These are phyloP conservation scores for Aspergillus novoparasiticus DNA, from an alignment of 2,329 filamentous ascomycete species.

Conservation along the genomic window DNA sequence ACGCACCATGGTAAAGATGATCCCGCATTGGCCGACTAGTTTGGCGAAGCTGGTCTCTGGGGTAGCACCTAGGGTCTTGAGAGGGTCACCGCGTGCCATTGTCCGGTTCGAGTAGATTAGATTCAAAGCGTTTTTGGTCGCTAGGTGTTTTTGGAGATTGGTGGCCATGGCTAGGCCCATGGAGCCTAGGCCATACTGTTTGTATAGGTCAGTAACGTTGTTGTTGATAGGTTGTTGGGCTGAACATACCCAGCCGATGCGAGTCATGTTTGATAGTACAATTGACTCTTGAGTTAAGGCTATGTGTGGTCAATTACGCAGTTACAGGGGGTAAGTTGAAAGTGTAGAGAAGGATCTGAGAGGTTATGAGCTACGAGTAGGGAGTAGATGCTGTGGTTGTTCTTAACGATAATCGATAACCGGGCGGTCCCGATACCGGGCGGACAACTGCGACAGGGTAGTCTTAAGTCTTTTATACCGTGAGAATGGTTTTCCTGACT, in stretches of 20 bases:
- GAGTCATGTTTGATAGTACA: constrained; percentile 26
- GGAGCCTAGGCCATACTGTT: constrained; percentile 46
- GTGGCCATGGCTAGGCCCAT: constrained; percentile 50
- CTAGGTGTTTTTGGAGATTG: constrained; percentile 46
- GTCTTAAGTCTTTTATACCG: background rate
- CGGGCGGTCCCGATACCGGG: constrained; percentile 25
- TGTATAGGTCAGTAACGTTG: constrained; percentile 6
- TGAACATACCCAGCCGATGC: constrained; percentile 39
- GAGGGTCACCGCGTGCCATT: constrained; percentile 39
- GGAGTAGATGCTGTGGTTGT: background rate
- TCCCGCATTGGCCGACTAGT: constrained; percentile 38
- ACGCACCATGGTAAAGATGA: constrained; percentile 44
- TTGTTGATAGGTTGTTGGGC: background rate
- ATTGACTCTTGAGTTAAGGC: background rate
- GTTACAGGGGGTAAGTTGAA: background rate
- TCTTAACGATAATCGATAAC: constrained; percentile 11
- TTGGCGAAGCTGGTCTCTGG: constrained; percentile 37
- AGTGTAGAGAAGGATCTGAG: background rate
- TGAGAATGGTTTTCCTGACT: background rate
- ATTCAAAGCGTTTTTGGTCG: constrained; percentile 31
- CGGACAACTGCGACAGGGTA: constrained; percentile 11
- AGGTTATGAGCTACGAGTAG: background rate
- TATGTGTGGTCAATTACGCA: background rate
- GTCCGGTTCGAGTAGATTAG: constrained; percentile 47
- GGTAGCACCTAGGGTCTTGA: constrained; percentile 39